Base-by-base conservation (phyloP, 768 basidiomycete genomes). In the Ramaria sp. region DNA sequence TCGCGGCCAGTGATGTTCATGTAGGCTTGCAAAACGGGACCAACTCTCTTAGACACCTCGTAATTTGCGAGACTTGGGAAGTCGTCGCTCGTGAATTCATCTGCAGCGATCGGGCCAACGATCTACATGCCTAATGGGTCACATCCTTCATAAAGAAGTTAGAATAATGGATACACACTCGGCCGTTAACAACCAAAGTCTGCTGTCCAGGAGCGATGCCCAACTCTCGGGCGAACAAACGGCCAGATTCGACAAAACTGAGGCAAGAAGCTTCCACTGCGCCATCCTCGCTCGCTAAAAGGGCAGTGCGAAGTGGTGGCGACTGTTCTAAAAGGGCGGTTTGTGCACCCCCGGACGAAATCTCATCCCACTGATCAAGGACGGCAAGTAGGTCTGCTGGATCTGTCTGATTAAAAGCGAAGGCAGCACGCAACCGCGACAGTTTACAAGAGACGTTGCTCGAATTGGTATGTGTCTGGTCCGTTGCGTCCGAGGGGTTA, bases 161-260 rank as follows among this genome's bases (percentile, higher is more conserved):
- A 38, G 58, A 52, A n/a, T 19, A 24, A 57, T 9, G 22, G 2
- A 58, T 10, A 72, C 86, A 66, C 65, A 94, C 91, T 33, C 94
- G 75, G 24, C 94, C 95, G 62, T 96, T 96, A 52, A 89, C 72
- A 37, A 94, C 59, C 38, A 97, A 58, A 0, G 78, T 88, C 20
- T 73, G 73, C 57, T 84, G 70, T 0, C 85, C 86, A 1, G 83
- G 78, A 13, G 66, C 62, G 27, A 93, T 63, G n/a, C 76, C 76
- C 2, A 91, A 62, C 52, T 78, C 77, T 27, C 80, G 72, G 2
- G 75, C 73, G 13, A 89, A 63, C 20, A 80, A 64, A 34, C 73
- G 72, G 58, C 76, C 73, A 0, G 74, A 66, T 49, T 67, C 73
- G 12, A 78, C 64, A 60, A 73, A 86, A n/a, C 68, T 62, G 33